Evolutionary conservation across 148 eudicot genomes (phyloP).

Genomic region (Beta vulgaris): DNA sequence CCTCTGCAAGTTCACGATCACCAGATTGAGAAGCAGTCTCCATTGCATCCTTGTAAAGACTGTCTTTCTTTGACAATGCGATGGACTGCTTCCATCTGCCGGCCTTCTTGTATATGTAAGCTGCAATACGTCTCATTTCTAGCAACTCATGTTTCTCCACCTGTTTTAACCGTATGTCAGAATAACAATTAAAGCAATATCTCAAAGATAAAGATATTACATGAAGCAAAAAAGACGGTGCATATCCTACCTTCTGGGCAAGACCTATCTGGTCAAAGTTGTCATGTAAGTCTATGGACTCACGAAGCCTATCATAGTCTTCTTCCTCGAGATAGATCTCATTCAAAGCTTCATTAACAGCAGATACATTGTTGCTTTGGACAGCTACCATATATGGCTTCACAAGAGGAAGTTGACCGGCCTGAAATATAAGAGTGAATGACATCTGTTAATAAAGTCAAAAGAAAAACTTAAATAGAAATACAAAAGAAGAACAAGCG

Average conservation of each 20-base stretch:
- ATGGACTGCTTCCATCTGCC: constrained; percentile 99
- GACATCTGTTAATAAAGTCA: not conserved
- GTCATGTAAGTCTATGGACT: constrained; percentile 89
- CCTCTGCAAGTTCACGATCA: constrained; percentile 96
- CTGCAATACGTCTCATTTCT: constrained; percentile 98
- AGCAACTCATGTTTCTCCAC: constrained; percentile 95
- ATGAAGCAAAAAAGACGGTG: not conserved
- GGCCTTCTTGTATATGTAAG: constrained; percentile 93
- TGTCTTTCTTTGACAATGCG: constrained; percentile 89
- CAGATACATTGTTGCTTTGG: constrained; percentile 91
- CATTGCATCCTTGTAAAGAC: constrained; percentile 93
- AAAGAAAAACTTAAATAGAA: not conserved
- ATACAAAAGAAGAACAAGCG: not conserved
- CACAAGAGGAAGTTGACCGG: constrained; percentile 90
- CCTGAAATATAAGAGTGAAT: constrained; percentile 40
- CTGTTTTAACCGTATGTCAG: constrained; percentile 38
- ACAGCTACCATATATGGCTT: constrained; percentile 99
- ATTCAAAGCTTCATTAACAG: constrained; percentile 95
- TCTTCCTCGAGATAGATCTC: constrained; percentile 97
- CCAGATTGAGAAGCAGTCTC: constrained; percentile 99
- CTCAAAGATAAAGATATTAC: not conserved
- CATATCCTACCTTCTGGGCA: constrained; percentile 74
- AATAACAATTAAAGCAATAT: not conserved
- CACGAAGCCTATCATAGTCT: constrained; percentile 92
- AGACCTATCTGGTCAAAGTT: constrained; percentile 97